Conservation (phyloP, 2,329 filamentous ascomycete species). For the Ramichloridium luteum region DNA sequence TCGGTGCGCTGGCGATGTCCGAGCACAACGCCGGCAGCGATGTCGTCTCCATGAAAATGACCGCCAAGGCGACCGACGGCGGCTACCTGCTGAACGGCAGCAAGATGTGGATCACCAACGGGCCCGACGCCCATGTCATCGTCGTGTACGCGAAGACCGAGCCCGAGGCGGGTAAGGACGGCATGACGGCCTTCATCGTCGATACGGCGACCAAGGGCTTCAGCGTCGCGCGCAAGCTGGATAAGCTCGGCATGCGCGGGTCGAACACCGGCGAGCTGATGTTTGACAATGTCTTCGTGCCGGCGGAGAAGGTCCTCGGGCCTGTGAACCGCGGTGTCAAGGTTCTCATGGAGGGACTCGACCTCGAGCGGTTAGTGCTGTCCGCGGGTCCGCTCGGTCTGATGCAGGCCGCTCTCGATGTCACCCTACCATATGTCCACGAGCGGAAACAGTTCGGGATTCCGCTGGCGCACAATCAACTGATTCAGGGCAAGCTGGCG, state of each 20-base stretch:
- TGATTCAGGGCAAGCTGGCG: slow-evolving; percentile 83
- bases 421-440: slow-evolving; percentile 79
- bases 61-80: slow-evolving; percentile 66
- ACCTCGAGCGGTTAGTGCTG: slow-evolving; percentile 84
- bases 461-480: slow-evolving; percentile 83
- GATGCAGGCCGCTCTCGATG: slow-evolving; percentile 84
- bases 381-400: slow-evolving; percentile 82
- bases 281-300: slow-evolving; percentile 85
- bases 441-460: slow-evolving; percentile 75
- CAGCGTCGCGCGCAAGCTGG: slow-evolving; percentile 76
- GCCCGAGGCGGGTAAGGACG: slow-evolving; percentile 67
- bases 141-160: slow-evolving; percentile 96
- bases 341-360: slow-evolving; percentile 91
- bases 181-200: slow-evolving; percentile 90
- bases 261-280: slow-evolving; percentile 91
- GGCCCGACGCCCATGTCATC: slow-evolving; percentile 82
- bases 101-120: slow-evolving; percentile 99
- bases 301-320: slow-evolving; percentile 68
- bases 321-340: slow-evolving; percentile 68
- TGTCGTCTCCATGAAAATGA: slow-evolving; percentile 90
- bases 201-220: slow-evolving; percentile 64
- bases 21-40: slow-evolving; percentile 85
- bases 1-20: slow-evolving; percentile 90
- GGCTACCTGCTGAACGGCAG: slow-evolving; percentile 77
- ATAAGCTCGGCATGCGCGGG: slow-evolving; percentile 97